Evolutionary conservation across 2,329 filamentous ascomycete genomes (phyloP), one percentile per base, ranked within the genome.

Genomic region (Didymosphaeria variabile): DNA sequence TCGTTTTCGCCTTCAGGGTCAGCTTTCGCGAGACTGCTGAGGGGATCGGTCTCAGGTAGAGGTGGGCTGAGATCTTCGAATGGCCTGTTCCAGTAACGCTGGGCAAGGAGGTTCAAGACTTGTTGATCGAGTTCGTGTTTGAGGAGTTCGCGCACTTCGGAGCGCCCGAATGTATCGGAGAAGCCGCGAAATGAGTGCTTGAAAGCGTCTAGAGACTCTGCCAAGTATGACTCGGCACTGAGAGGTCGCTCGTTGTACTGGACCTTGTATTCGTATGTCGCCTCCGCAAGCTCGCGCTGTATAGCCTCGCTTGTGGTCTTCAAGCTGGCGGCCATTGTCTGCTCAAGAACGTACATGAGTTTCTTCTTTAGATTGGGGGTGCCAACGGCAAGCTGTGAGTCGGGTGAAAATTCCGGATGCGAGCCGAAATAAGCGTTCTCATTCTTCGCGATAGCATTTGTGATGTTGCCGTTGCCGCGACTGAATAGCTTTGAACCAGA

Each of bases 141-240:
- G 10, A 99, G 84, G 55, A 99, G 85, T 70, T 94, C 90, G 42
- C 92, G 90, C 74, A 99, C 94, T 78, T 99, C 91, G 8, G 91
- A 88, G 10, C 95, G 88, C 29, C 95, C 95, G 72, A 99, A 99
- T 32, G 87, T 86, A 67, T 97, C 93, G 0, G 93, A 90, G 73
- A 98, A 97, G 67, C 91, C 90, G 76, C 97, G 97, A 82, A 99
- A 99, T 0, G 93, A 92, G 78, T 98, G 96, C 80, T 99, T 99
- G 85, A 99, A 98, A 21, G 90, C 90, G 77, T 99, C 95, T 3
- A 99, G 83, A 67, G 92, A 97, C 78, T 98, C 95, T 1, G 95
- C 95, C 42, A 99, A 86, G 75, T 99, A 99, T 4, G 94, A 97
- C 76, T 99, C 95, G 1, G 95, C 95, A 54, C 93, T 97, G 38